These are phyloP conservation scores for Theobroma grandiflorum DNA, from an alignment of 441 rosid species.

Conservation along the genomic window DNA sequence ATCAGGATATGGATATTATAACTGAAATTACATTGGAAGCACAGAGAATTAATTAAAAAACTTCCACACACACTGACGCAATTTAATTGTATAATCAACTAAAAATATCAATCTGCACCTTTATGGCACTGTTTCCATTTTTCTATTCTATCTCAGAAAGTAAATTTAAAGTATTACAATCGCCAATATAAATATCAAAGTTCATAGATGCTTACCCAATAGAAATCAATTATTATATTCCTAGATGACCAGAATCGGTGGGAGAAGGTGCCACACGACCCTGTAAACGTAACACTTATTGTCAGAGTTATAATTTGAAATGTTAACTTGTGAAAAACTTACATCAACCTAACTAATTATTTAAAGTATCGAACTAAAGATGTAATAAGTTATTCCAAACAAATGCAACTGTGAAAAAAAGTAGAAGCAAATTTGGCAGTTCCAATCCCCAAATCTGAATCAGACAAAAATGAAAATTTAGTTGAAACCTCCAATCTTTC, in stretches of 20 bases:
- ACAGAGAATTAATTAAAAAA: too few relatives aligned
- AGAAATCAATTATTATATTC: conserved; percentile 91
- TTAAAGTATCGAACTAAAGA: too few relatives aligned
- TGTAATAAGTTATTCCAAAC: too few relatives aligned
- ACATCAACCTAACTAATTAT: conserved; percentile 16
- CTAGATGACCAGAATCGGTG: conserved; percentile 92
- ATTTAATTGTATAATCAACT: neutral
- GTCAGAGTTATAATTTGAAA: conserved; percentile 32
- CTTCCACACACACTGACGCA: neutral
- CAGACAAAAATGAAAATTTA: too few relatives aligned
- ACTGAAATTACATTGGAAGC: too few relatives aligned
- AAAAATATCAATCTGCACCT: neutral
- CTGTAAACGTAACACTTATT: conserved; percentile 43
- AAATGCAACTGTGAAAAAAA: too few relatives aligned
- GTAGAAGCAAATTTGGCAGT: too few relatives aligned
- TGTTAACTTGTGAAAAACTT: conserved; percentile 16
- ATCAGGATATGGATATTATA: too few relatives aligned
- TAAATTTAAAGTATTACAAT: neutral
- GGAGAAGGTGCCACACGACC: conserved; percentile 95
- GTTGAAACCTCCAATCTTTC: too few relatives aligned
- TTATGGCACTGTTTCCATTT: neutral
- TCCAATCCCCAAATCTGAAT: too few relatives aligned
- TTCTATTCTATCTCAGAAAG: neutral
- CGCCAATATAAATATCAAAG: neutral
- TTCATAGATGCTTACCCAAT: conserved; percentile 71